Percentiles rank a stretch among this genome's conserved stretches.
Conservation (phyloP, 106 monocot species). For the Ottelia alismoides region DNA sequence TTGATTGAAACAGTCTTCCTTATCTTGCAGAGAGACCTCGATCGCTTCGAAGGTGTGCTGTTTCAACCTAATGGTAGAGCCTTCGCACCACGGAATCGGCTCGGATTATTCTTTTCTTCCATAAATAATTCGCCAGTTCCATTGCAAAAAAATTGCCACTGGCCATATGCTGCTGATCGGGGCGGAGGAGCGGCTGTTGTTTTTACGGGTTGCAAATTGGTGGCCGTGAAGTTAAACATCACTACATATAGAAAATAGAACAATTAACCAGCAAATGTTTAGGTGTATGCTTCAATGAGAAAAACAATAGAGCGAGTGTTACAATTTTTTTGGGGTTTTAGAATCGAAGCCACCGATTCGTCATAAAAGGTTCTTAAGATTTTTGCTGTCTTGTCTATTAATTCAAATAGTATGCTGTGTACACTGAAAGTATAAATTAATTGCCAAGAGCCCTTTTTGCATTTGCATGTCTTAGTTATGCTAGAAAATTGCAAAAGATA, state of each 20-base stretch:
- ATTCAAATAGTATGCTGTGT: too few species aligned
- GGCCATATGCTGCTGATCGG: not conserved
- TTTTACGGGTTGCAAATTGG: conserved; percentile 10
- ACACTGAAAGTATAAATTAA: too few species aligned
- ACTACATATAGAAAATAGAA: not conserved
- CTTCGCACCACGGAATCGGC: not conserved
- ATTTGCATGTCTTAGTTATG: too few species aligned
- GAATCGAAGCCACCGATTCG: too few species aligned
- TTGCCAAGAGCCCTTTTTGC: too few species aligned
- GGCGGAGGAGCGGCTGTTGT: not conserved
- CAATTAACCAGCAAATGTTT: conserved; percentile 2
- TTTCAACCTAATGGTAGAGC: conserved; percentile 3
- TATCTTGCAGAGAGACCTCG: not conserved
- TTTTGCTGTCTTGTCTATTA: too few species aligned
- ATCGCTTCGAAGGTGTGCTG: conserved; percentile 1
- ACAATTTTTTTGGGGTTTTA: too few species aligned
- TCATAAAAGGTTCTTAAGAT: too few species aligned
- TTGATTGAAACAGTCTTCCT: conserved; percentile 12
- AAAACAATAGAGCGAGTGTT: too few species aligned
- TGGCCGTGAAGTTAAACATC: not conserved
- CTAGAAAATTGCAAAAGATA: too few species aligned
- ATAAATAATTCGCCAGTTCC: conserved; percentile 31
- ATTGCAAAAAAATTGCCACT: conserved; percentile 7
- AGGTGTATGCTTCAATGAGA: too few species aligned
- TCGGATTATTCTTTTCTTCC: conserved; percentile 19